phyloP scores from a whole-genome alignment of 108 stramenopile species.

The Heterococcus sp. region DNA sequence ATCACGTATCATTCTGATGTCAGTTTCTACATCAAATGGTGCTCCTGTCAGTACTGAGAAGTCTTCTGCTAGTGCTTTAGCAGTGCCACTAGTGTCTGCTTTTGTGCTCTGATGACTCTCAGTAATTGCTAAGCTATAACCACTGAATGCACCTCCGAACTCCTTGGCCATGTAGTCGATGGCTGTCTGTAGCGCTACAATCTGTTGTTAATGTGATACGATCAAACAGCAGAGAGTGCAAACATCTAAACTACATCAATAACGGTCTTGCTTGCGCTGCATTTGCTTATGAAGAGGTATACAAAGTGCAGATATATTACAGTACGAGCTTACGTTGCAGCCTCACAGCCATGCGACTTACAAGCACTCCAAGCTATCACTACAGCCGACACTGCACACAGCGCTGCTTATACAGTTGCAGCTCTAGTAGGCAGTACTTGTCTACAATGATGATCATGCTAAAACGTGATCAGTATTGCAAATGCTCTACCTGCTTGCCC shows the following conservation, averaged over 20 bases:
- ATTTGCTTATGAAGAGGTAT: too few relatives aligned
- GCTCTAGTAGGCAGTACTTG: too few relatives aligned
- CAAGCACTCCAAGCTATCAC: too few relatives aligned
- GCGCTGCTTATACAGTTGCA: too few relatives aligned
- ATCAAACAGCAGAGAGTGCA: too few relatives aligned
- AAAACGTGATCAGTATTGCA: background rate
- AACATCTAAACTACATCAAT: too few relatives aligned
- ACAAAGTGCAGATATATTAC: too few relatives aligned
- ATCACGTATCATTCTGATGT: conserved; percentile 75
- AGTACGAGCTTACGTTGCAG: too few relatives aligned
- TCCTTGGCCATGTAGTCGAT: conserved; percentile 79
- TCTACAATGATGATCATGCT: background rate
- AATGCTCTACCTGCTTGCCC: conserved; percentile 84
- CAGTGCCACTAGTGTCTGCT: conserved; percentile 95
- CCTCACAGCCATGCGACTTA: too few relatives aligned
- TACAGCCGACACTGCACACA: too few relatives aligned
- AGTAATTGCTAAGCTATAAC: conserved; percentile 75
- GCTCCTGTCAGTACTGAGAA: conserved; percentile 69
- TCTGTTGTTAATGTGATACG: too few relatives aligned
- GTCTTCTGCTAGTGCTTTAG: conserved; percentile 85
- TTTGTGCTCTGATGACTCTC: conserved; percentile 95
- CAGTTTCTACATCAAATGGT: conserved; percentile 69
- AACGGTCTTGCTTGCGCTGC: too few relatives aligned
- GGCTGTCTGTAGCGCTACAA: conserved; percentile 70
- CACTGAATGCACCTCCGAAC: conserved; percentile 86